Base-by-base conservation (phyloP, 2,329 filamentous ascomycete species). In the Curvularia lunata region DNA sequence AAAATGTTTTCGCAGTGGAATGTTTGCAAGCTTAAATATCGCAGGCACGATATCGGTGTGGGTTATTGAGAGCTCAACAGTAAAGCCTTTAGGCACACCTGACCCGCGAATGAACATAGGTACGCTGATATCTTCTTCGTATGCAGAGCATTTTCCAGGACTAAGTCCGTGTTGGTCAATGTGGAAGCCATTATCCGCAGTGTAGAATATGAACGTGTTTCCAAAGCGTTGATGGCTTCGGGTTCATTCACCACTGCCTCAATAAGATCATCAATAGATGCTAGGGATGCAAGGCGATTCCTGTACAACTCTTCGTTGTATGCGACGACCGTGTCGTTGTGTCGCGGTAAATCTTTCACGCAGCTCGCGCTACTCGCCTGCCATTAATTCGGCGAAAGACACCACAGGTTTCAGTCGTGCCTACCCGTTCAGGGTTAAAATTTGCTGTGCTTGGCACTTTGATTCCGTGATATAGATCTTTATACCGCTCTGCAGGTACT, bases 201-300 rank as follows among this genome's bases (percentile, higher is more conserved):
- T 69, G 62, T 72, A 78, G 61, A 78, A 65, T 40, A 78, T 67
- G 46, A 75, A 77, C 0, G 75, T 84, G 46, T 83, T 80, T 83
- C 78, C 12, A 83, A 66, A 13, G 81, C 63, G 3, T 67, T 75
- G 18, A 74, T 75, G 4, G 73, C 56, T 19, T 80, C 76, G 2
- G 85, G 71, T 0, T 74, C 75, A 1, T 67, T 58, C 4, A 84
- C 64, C 3, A 84, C 59, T 0, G 65, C 60, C 13, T 81, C 79
- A 2, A 85, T 77, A 48, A 85, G 73, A 59, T 85, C 83, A 57
- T 85, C 83, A 0, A 85, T 82, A 3, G 80, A 75, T 59, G 84
- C 82, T n/a, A 84, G 67, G 5, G 82, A 68, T 12, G 78, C 78
- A 12, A 85, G 71, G 7, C 54, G 37, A 1, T n/a, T 18, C 23